Evolutionary conservation across 2,329 filamentous ascomycete species (phyloP), one percentile per base, ranked within the genome.

Genomic region (Arthrobotrys megalospora): DNA sequence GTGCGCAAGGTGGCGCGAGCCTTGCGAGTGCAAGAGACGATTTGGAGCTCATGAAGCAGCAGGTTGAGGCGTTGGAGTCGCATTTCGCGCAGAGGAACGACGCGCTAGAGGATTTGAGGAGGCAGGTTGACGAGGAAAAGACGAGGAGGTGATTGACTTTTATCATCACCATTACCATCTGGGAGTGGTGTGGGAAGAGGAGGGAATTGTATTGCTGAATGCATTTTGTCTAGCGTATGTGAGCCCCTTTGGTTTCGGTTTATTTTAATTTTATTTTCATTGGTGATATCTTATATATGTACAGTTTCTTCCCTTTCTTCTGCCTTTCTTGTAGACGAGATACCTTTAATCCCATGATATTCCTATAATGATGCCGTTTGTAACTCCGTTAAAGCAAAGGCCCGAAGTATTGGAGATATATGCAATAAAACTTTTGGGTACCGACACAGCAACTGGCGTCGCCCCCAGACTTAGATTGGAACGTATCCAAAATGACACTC

Each of bases 121-220:
- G 90, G 83, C 91, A 97, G 85, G 92, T 98, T 85, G 94, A 97
- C 82, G 91, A 93, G 21, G 94, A 95, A 88, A 96, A 92, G 87
- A 86, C 87, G 79, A 84, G 60, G 52, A 70, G 73, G 24, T 75
- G 32, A 52, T 45, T 84, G 72, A 85, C 82, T 81, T 81, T 28
- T 69, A 43, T 24, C 32, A 16, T 50, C n/a, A 6, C 36, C 14
- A 12, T 50, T 11, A 6, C 36, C 12, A 12, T 45, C 6, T 43
- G 28, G 8, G 0, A 12, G 10, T 53, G 24, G 21, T 19, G 43
- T 21, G 32, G 10, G 55, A 69, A 14, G 21, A 36, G n/a, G 48
- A 6, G 16, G 21, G 53, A 43, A 34, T 16, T 41, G 41, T 38
- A n/a, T 47, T 48, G 21, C 10, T 60, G 24, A 52, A 65, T 77